phyloP scores from a whole-genome alignment of 1,139 yeast species.

The Candida neerlandica region DNA sequence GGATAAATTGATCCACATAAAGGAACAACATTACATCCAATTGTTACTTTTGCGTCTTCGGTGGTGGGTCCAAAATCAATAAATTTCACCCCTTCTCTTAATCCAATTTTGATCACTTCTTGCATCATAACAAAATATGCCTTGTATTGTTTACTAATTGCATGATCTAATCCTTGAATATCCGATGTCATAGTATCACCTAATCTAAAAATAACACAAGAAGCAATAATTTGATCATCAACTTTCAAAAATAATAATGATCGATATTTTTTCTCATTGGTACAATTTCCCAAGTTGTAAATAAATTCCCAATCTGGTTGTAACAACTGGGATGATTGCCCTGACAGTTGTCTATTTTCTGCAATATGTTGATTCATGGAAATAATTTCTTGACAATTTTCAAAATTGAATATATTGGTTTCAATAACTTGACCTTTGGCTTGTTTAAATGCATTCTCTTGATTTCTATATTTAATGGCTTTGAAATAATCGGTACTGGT shows the following conservation, averaged over 20 bases:
- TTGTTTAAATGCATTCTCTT: constrained; percentile 32
- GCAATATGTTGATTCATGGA: constrained; percentile 43
- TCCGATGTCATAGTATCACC: constrained; percentile 50
- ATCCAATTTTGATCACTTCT: constrained; percentile 42
- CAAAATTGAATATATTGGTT: constrained; percentile 24
- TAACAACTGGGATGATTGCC: constrained; percentile 39
- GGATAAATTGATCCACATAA: constrained; percentile 32
- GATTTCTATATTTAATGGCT: constrained; percentile 43
- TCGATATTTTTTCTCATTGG: constrained; percentile 28
- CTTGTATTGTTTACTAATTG: constrained; percentile 38
- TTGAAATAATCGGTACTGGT: constrained; percentile 37
- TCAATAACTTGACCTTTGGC: constrained; percentile 38
- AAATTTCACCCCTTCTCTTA: constrained; percentile 38
- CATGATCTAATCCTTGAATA: constrained; percentile 47
- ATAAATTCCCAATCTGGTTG: constrained; percentile 36
- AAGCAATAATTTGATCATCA: constrained; percentile 37
- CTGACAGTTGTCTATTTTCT: constrained; percentile 33
- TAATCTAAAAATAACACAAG: constrained; percentile 44
- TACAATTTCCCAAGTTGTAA: constrained; percentile 27
- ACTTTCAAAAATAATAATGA: constrained; percentile 41
- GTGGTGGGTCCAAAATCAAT: constrained; percentile 46
- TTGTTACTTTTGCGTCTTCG: constrained; percentile 42
- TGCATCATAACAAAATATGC: constrained; percentile 55
- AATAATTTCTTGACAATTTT: constrained; percentile 32
- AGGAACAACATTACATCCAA: constrained; percentile 41